Evolutionary conservation across 768 basidiomycete genomes (phyloP), one percentile per base, ranked within the genome.

Genomic region (Porphyrellus cyaneotinctus): DNA sequence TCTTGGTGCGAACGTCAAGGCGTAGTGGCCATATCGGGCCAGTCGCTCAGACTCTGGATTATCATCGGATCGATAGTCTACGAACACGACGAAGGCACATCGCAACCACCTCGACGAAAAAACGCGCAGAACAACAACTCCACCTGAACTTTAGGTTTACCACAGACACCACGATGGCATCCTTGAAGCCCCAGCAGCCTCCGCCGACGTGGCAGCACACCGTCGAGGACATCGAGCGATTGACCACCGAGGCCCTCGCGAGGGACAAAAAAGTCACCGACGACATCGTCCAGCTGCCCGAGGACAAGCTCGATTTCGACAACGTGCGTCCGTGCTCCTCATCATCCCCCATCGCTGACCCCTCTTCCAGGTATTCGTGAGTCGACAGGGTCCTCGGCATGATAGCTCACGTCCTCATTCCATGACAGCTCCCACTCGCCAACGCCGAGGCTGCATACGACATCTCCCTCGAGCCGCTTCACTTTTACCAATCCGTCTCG

Each of bases 401-500:
- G 15, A 3, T 13, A 14, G 17, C 14, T 28, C 47, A 11, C 30
- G 0, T n/a, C 8, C 17, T 33, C 36, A 11, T 23, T 49, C 44
- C 20, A 2, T 52, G 13, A 53, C 33, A 91, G 87, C 62, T 77
- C n/a, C 72, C 78, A 11, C 80, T 91, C 22, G 80, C 84, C 5
- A 62, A 75, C 18, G 78, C 78, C 3, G 86, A 89, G 41, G 78
- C 83, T 17, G 64, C 73, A 12, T 72, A 83, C 33, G 78, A 83
- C 44, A 61, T 65, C 10, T 62, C 72, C 32, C 64, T 74, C 6
- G 86, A 88, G 54, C 85, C 85, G 0, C 74, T 90, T 18, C 70
- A 75, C 0, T 94, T 95, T 70, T 88, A 91, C 63, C 87, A 91
- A 66, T 88, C 91, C 58, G 89, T 93, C 24, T 87, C 88, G 24